Conservation (phyloP, 108 stramenopile genomes). For the Cyclostephanos invisitatus region DNA sequence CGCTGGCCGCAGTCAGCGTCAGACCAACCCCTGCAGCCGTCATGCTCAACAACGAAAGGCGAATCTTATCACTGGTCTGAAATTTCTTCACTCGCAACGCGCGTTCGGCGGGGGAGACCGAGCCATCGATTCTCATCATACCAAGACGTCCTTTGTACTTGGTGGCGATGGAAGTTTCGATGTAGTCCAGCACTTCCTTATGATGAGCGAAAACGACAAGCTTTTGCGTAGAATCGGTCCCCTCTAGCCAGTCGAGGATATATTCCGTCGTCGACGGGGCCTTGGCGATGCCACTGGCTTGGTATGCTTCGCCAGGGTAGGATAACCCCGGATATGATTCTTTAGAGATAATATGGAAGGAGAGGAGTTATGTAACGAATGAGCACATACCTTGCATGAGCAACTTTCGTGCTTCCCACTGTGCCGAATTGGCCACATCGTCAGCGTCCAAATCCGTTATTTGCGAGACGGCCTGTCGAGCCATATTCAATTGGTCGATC, state of each 20-base stretch:
- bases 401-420: constrained; percentile 60
- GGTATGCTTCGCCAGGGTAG: constrained; percentile 50
- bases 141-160: constrained; percentile 57
- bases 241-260: constrained; percentile 71
- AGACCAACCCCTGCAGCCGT: constrained; percentile 93
- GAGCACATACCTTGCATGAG: constrained; percentile 61
- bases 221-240: constrained; percentile 65
- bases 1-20: constrained; percentile 87
- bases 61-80: constrained; percentile 66
- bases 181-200: constrained; percentile 74
- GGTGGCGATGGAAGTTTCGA: constrained; percentile 59
- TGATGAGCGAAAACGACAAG: constrained; percentile 93
- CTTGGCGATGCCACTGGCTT: constrained; percentile 80
- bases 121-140: constrained; percentile 89
- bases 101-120: constrained; percentile 71
- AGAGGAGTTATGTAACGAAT: not conserved
- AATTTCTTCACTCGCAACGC: constrained; percentile 79
- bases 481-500: constrained; percentile 48
- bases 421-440: constrained; percentile 52
- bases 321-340: not conserved
- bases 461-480: constrained; percentile 45
- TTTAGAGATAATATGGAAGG: not conserved
- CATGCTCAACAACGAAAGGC: constrained; percentile 83
- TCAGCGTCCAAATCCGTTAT: constrained; percentile 43
- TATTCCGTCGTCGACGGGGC: constrained; percentile 70